These are phyloP conservation scores for Murraya koenigii DNA, from an alignment of 345 rosid genomes.

Conservation along the genomic window DNA sequence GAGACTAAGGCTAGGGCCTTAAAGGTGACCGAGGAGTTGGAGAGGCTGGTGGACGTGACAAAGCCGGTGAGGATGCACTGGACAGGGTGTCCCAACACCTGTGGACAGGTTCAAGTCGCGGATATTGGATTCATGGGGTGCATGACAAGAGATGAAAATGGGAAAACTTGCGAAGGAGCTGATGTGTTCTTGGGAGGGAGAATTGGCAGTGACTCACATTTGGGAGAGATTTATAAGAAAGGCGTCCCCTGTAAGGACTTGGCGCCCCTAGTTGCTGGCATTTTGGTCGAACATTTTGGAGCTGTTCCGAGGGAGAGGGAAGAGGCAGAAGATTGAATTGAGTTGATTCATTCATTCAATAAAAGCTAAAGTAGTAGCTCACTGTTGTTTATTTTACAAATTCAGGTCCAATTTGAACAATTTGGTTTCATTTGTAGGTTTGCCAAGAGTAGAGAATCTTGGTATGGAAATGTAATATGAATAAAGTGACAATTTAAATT, in stretches of 20 bases:
- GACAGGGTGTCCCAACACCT: slow-evolving; percentile 95
- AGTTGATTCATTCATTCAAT: background rate
- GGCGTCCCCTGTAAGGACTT: slow-evolving; percentile 80
- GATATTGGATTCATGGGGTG: slow-evolving; percentile 98
- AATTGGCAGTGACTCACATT: slow-evolving; percentile 84
- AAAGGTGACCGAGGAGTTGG: slow-evolving; percentile 84
- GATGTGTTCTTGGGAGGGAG: slow-evolving; percentile 84
- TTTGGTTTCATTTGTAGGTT: background rate
- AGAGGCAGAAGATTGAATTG: slow-evolving; percentile 58
- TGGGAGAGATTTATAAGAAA: slow-evolving; percentile 76
- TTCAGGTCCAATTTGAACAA: background rate
- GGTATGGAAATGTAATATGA: background rate
- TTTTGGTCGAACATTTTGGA: slow-evolving; percentile 72
- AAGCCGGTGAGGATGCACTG: slow-evolving; percentile 86
- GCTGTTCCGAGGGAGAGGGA: slow-evolving; percentile 88
- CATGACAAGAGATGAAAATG: slow-evolving; percentile 78
- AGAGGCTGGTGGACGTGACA: slow-evolving; percentile 60
- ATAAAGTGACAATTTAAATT: background rate
- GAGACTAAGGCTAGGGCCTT: slow-evolving; percentile 91
- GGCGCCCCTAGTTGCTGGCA: slow-evolving; percentile 77
- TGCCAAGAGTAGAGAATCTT: background rate
- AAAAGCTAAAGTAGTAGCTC: background rate
- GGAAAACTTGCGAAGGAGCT: slow-evolving; percentile 69
- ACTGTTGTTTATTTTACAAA: background rate
- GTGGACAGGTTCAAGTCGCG: slow-evolving; percentile 94